Percentiles rank a stretch among this genome's conserved stretches.
phyloP scores from a whole-genome alignment of 352 stramenopile genomes.

The Saprolegnia diclina region DNA sequence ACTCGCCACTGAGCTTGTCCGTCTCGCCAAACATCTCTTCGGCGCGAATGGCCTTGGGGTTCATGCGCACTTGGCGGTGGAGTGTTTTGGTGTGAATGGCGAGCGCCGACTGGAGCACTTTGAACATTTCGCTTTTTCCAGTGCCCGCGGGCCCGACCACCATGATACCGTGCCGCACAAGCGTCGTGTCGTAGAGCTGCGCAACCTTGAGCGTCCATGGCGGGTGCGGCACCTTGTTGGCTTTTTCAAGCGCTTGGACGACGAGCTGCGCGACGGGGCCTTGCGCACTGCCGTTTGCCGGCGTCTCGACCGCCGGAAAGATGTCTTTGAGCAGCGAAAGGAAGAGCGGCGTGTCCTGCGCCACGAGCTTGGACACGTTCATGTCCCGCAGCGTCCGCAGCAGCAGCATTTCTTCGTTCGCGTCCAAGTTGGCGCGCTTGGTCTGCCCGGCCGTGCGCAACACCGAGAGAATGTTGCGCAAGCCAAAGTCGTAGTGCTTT shows the following conservation, averaged over 20 bases:
- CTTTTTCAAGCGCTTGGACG: constrained; percentile 62
- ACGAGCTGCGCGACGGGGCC: constrained; percentile 65
- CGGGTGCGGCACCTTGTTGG: constrained; percentile 51
- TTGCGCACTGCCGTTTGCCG: constrained; percentile 46
- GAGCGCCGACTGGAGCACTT: constrained; percentile 59
- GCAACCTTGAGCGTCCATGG: constrained; percentile 87
- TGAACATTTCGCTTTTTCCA: constrained; percentile 71
- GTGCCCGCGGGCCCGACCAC: constrained; percentile 82
- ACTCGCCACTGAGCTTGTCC: constrained; percentile 68
- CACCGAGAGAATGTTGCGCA: constrained; percentile 94
- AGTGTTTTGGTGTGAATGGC: constrained; percentile 50
- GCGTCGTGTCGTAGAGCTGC: constrained; percentile 90
- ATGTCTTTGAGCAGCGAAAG: constrained; percentile 84
- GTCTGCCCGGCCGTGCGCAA: constrained; percentile 92
- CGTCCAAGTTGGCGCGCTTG: constrained; percentile 92
- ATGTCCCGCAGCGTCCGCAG: constrained; percentile 94
- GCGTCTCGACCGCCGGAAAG: constrained; percentile 63
- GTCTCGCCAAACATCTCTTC: constrained; percentile 83
- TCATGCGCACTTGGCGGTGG: constrained; percentile 72
- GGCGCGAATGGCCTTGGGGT: constrained; percentile 74
- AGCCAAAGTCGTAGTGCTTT: constrained; percentile 91
- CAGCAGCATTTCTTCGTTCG: constrained; percentile 90
- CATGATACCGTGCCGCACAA: constrained; percentile 89
- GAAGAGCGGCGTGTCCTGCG: constrained; percentile 89
- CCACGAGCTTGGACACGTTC: constrained; percentile 91